These are phyloP conservation scores for Collybiopsis confluens DNA, from an alignment of 768 basidiomycete genomes.

Conservation along the genomic window DNA sequence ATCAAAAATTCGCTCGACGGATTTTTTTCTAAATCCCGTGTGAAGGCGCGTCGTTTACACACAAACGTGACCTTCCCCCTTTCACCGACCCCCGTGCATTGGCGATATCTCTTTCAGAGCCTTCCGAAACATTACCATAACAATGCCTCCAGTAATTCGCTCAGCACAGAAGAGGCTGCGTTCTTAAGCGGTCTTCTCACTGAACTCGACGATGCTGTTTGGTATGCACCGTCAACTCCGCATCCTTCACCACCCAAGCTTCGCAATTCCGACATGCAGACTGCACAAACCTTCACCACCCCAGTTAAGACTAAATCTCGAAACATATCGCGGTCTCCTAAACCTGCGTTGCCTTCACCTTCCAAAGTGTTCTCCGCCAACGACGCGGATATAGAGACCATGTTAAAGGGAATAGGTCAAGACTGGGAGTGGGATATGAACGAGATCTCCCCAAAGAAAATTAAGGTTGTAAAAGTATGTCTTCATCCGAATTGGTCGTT, in stretches of 20 bases:
- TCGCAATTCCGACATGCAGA: constrained; percentile 6
- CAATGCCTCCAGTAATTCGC: constrained; percentile 31
- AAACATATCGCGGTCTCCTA: constrained; percentile 1
- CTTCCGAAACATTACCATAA: not conserved
- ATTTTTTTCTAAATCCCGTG: no score
- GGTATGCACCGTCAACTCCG: constrained; percentile 34
- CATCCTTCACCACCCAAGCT: constrained; percentile 27
- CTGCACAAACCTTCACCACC: constrained; percentile 15
- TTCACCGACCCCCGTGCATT: no score
- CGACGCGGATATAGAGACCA: constrained; percentile 40
- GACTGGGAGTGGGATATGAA: constrained; percentile 68
- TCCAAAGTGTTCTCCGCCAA: constrained; percentile 21
- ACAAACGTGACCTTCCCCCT: no score
- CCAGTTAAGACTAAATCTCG: constrained; percentile 12
- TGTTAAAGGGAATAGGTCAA: constrained; percentile 68
- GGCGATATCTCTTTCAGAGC: no score
- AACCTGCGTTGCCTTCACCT: constrained; percentile 13
- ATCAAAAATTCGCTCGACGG: no score
- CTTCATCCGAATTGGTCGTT: not conserved
- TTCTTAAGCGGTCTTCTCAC: constrained; percentile 54
- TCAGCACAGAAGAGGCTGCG: constrained; percentile 47
- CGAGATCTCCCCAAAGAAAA: constrained; percentile 44
- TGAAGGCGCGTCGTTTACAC: no score
- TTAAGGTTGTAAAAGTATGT: constrained; percentile 12
- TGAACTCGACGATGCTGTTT: constrained; percentile 51